A percentile compares a stretch with the other conserved stretches of the same genome.
phyloP scores from a whole-genome alignment of 1,284 basidiomycete species.

The Apiotrichum siamense region DNA sequence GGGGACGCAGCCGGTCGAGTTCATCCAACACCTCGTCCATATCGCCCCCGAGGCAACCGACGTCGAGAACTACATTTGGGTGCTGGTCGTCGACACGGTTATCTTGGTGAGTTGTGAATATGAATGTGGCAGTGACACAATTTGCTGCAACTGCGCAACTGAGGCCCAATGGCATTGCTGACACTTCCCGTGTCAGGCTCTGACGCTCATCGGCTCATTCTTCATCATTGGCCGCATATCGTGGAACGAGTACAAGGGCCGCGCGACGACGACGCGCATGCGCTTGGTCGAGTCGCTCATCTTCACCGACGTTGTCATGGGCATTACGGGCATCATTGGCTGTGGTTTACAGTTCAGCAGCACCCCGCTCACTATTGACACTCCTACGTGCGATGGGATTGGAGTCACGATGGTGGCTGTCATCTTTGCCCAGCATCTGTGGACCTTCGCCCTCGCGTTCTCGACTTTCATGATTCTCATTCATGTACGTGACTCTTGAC shows the following conservation, averaged over 20 bases:
- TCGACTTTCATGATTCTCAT: constrained; percentile 48
- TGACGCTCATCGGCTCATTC: constrained; percentile 35
- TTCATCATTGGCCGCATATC: constrained; percentile 32
- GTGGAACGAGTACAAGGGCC: constrained; percentile 31
- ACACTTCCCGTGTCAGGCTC: constrained; percentile 16
- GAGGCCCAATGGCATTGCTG: too few relatives aligned
- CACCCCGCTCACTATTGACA: constrained; percentile 24
- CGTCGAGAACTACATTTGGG: constrained; percentile 30
- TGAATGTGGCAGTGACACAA: neutral
- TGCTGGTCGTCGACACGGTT: constrained; percentile 35
- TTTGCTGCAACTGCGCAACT: too few relatives aligned
- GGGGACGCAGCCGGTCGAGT: neutral
- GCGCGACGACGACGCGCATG: constrained; percentile 42
- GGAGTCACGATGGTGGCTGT: constrained; percentile 38
- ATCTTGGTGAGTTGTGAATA: constrained; percentile 31
- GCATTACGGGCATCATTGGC: constrained; percentile 34
- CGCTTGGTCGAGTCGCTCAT: constrained; percentile 44
- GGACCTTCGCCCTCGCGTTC: constrained; percentile 44
- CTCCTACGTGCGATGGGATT: constrained; percentile 36
- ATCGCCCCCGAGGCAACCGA: constrained; percentile 8
- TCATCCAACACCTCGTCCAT: constrained; percentile 2
- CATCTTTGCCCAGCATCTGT: constrained; percentile 42
- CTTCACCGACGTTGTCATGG: constrained; percentile 41
- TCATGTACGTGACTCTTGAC: constrained; percentile 23
- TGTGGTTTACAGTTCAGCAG: constrained; percentile 23